Evolutionary conservation across 768 basidiomycete species (phyloP).

Genomic region (Obba rivulosa): DNA sequence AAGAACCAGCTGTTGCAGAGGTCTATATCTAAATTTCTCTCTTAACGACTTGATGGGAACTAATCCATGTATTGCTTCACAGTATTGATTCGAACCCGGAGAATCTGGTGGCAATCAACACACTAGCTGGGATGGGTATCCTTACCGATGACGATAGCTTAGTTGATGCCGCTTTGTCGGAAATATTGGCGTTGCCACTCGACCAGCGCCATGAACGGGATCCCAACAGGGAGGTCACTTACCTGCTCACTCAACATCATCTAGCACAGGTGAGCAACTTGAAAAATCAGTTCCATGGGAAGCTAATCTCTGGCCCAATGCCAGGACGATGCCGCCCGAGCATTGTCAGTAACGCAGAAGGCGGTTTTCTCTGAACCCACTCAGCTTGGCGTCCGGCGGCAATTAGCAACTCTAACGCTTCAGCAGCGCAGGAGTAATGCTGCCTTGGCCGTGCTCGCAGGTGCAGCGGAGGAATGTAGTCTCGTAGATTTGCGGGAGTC

Average conservation of each 20-base stretch:
- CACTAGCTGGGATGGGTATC: slow-evolving; percentile 86
- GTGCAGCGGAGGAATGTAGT: slow-evolving; percentile 22
- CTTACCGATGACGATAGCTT: slow-evolving; percentile 72
- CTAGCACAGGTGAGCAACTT: slow-evolving; percentile 55
- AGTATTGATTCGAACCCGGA: slow-evolving; percentile 78
- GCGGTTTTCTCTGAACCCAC: slow-evolving; percentile 55
- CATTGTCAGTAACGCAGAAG: slow-evolving; percentile 49
- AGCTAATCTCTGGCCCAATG: background rate
- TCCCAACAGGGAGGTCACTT: slow-evolving; percentile 61
- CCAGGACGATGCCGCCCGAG: slow-evolving; percentile 46
- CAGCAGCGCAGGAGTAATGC: slow-evolving; percentile 37
- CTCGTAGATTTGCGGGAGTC: slow-evolving; percentile 34
- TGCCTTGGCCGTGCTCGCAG: slow-evolving; percentile 43
- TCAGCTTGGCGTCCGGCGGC: slow-evolving; percentile 39
- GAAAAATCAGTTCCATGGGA: background rate
- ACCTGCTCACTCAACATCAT: slow-evolving; percentile 67
- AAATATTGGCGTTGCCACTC: slow-evolving; percentile 65
- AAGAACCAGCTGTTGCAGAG: slow-evolving; percentile 78
- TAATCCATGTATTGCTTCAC: slow-evolving; percentile 4
- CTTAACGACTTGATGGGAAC: background rate
- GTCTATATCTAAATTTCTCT: slow-evolving; percentile 36
- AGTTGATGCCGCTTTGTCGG: slow-evolving; percentile 81
- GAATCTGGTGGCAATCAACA: slow-evolving; percentile 76
- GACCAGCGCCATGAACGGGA: slow-evolving; percentile 65
- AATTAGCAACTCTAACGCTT: slow-evolving; percentile 51